These are phyloP conservation scores for Fomitopsis pinicola DNA, from an alignment of 1,284 basidiomycete genomes.

Conservation along the genomic window DNA sequence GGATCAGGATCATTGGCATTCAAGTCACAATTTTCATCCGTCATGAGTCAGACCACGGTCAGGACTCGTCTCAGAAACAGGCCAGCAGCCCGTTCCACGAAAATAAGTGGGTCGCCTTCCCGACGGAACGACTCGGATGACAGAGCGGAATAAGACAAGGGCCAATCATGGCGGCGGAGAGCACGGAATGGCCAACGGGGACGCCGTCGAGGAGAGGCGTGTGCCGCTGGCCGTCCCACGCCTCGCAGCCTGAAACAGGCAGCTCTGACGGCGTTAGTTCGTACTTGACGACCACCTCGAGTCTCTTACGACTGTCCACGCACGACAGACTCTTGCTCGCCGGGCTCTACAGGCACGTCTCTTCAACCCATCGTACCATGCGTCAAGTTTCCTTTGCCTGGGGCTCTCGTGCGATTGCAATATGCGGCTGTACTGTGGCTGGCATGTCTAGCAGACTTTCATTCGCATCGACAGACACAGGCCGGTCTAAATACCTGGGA, in stretches of 20 bases:
- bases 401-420: too few relatives aligned
- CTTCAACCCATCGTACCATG: too few relatives aligned
- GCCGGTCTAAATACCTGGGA: background rate
- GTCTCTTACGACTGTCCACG: background rate
- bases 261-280: background rate
- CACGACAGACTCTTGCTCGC: background rate
- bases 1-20: background rate
- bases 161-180: background rate
- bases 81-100: background rate
- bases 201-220: background rate
- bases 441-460: too few relatives aligned
- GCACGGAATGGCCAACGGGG: background rate
- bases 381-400: too few relatives aligned
- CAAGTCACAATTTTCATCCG: slow-evolving; percentile 1
- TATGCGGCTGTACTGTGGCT: too few relatives aligned
- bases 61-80: slow-evolving; percentile 1
- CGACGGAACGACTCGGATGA: slow-evolving; percentile 11
- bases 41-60: slow-evolving; percentile 11
- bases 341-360: too few relatives aligned
- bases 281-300: background rate
- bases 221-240: background rate
- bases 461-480: background rate
- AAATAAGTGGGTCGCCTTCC: slow-evolving; percentile 12
- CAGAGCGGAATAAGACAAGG: background rate
- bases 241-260: background rate